Percentiles rank a stretch among this genome's conserved stretches.
Evolutionary conservation across 2,329 filamentous ascomycete genomes (phyloP).

Genomic region (Plenodomus biglobosus): DNA sequence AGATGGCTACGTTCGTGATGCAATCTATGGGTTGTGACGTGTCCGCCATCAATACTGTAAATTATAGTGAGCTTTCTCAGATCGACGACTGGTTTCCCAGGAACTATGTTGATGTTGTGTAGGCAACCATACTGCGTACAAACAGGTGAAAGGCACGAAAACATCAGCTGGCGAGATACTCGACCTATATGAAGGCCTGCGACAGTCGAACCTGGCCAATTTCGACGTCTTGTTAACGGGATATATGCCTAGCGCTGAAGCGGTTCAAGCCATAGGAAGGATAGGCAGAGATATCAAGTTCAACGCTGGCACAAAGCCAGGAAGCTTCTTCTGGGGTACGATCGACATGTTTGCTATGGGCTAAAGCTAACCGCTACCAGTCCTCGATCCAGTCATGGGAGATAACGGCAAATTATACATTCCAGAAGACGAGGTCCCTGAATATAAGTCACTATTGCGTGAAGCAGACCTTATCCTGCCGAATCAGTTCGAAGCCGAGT

Average conservation of each 20-base stretch:
- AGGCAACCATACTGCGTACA: conserved; percentile 96
- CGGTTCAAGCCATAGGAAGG: conserved; percentile 78
- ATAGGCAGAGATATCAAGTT: conserved; percentile 80
- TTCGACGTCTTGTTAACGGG: conserved; percentile 95
- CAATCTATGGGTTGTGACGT: conserved; percentile 94
- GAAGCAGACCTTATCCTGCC: conserved; percentile 90
- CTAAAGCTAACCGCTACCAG: conserved; percentile 46
- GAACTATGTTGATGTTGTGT: conserved; percentile 8
- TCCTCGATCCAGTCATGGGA: conserved; percentile 97
- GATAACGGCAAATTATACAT: conserved; percentile 93
- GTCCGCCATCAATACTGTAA: conserved; percentile 90
- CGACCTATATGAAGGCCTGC: conserved; percentile 81
- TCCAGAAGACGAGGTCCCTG: conserved; percentile 84
- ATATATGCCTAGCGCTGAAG: conserved; percentile 85
- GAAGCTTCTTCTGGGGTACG: conserved; percentile 84
- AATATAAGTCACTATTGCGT: conserved; percentile 76
- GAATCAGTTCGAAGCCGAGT: conserved; percentile 98
- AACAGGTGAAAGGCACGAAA: conserved; percentile 81
- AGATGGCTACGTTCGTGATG: conserved; percentile 93
- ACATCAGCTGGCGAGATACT: conserved; percentile 79
- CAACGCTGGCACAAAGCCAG: conserved; percentile 63
- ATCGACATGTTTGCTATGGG: background rate
- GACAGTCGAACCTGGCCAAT: conserved; percentile 78
- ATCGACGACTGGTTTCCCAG: background rate
- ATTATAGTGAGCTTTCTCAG: conserved; percentile 73